Percentiles rank a stretch among this genome's conserved stretches.
These are phyloP conservation scores for Penicillium crystallinum DNA, from an alignment of 495 filamentous ascomycete species.

Conservation along the genomic window DNA sequence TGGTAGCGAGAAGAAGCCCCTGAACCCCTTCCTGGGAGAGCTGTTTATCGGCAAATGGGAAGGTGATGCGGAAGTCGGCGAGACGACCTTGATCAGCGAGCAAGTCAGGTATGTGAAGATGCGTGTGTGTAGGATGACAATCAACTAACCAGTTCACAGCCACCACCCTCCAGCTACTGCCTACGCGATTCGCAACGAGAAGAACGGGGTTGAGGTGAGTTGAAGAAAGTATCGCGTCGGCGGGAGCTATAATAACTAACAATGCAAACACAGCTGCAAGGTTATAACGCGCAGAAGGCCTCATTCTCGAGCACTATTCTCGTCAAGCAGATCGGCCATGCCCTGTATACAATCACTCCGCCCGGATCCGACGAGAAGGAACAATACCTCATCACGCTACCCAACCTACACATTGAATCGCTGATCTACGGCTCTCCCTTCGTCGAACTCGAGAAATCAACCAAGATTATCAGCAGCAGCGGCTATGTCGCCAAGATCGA, in stretches of 20 bases:
- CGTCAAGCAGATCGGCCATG: constrained; percentile 94
- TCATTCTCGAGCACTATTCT: constrained; percentile 89
- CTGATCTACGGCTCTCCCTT: constrained; percentile 87
- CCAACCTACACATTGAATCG: constrained; percentile 88
- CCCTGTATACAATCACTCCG: constrained; percentile 69
- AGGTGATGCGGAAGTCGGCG: constrained; percentile 61
- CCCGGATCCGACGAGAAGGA: constrained; percentile 55
- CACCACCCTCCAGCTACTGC: constrained; percentile 98
- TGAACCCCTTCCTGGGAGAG: constrained; percentile 89
- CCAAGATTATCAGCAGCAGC: constrained; percentile 76
- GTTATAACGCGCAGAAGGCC: constrained; percentile 97
- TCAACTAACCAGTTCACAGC: constrained; percentile 39
- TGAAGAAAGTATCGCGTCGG: neutral
- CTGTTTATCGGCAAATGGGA: constrained; percentile 87
- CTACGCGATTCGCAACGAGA: constrained; percentile 81
- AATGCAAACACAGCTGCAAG: constrained; percentile 57
- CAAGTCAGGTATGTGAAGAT: constrained; percentile 61
- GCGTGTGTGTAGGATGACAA: neutral
- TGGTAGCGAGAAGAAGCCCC: constrained; percentile 93
- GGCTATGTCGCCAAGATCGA: constrained; percentile 91
- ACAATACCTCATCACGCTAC: constrained; percentile 85
- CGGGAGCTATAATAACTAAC: neutral
- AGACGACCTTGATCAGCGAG: constrained; percentile 67
- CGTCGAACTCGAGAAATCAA: constrained; percentile 78
- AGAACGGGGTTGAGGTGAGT: constrained; percentile 67